A percentile compares a stretch with the other conserved stretches of the same genome.
Conservation (phyloP, 2,329 filamentous ascomycete species). For the Sporothrix brasiliensis region DNA sequence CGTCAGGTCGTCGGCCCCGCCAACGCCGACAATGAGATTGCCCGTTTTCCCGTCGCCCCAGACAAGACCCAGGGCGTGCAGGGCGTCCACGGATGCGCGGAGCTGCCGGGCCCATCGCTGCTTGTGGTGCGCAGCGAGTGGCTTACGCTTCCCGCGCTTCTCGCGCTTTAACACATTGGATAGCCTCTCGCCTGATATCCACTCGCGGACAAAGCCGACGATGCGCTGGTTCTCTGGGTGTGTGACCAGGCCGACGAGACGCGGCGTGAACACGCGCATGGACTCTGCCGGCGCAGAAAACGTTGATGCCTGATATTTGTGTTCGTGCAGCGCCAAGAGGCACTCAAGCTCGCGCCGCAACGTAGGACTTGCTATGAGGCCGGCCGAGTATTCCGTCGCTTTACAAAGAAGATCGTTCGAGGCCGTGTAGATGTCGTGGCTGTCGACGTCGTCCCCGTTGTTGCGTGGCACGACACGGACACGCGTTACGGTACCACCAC, state of each 20-base stretch:
- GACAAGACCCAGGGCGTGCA: too few relatives aligned
- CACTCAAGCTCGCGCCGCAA: slow-evolving; percentile 18
- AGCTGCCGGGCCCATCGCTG: too few relatives aligned
- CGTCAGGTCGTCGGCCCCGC: too few relatives aligned
- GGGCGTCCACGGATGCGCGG: too few relatives aligned
- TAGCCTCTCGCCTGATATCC: too few relatives aligned
- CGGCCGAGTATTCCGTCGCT: not conserved
- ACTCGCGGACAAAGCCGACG: too few relatives aligned
- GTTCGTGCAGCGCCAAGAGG: slow-evolving; percentile 20
- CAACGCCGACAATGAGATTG: too few relatives aligned
- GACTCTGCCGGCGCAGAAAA: slow-evolving; percentile 18
- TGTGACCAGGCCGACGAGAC: not conserved
- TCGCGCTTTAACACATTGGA: too few relatives aligned
- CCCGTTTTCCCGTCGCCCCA: too few relatives aligned
- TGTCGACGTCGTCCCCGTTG: slow-evolving; percentile 9
- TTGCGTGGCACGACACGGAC: slow-evolving; percentile 22
- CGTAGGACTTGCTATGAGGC: slow-evolving; percentile 3
- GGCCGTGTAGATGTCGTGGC: not conserved
- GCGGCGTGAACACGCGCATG: slow-evolving; percentile 18
- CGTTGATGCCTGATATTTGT: slow-evolving; percentile 7
- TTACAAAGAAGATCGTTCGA: slow-evolving; percentile 25
- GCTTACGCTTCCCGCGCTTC: too few relatives aligned
- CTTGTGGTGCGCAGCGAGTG: too few relatives aligned
- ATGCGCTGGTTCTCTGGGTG: not conserved
- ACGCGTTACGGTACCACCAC: slow-evolving; percentile 17